Conservation (phyloP, 768 basidiomycete species). For the Pholiota conissans region DNA sequence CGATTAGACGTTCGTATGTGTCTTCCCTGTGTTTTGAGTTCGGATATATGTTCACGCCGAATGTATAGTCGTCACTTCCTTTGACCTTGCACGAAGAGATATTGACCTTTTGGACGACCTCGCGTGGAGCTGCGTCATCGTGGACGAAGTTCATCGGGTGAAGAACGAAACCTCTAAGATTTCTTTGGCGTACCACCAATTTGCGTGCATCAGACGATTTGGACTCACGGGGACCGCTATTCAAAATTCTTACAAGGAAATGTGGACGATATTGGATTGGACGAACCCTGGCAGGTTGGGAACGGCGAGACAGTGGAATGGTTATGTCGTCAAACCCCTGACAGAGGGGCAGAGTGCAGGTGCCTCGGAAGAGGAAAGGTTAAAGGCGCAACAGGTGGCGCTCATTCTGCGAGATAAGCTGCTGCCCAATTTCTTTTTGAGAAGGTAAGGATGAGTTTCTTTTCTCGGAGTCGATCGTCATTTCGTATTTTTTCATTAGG, state of each 20-base stretch:
- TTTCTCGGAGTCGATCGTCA: neutral
- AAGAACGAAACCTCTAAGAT: slow-evolving; percentile 76
- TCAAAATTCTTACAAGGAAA: slow-evolving; percentile 88
- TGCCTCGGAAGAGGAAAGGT: slow-evolving; percentile 62
- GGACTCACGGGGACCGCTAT: slow-evolving; percentile 81
- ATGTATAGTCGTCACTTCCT: slow-evolving; percentile 72
- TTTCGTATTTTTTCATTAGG: slow-evolving; percentile 30
- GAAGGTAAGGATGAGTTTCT: slow-evolving; percentile 50
- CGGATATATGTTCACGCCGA: neutral
- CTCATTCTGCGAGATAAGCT: slow-evolving; percentile 61
- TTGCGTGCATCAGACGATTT: slow-evolving; percentile 68
- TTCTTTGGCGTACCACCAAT: slow-evolving; percentile 68
- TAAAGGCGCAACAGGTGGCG: slow-evolving; percentile 59
- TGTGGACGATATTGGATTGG: slow-evolving; percentile 94
- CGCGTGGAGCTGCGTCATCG: slow-evolving; percentile 70
- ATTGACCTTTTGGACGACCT: slow-evolving; percentile 70
- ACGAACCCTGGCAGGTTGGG: slow-evolving; percentile 83
- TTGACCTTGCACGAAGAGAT: slow-evolving; percentile 71
- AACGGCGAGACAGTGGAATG: slow-evolving; percentile 72
- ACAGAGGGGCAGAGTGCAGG: slow-evolving; percentile 65
- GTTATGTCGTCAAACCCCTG: slow-evolving; percentile 67
- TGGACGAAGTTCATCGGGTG: slow-evolving; percentile 90
- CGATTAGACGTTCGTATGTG: slow-evolving; percentile 79
- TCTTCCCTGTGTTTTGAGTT: neutral
- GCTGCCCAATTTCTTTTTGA: slow-evolving; percentile 80